A percentile compares a stretch with the other conserved stretches of the same genome.
These are phyloP conservation scores for Capsella rubella DNA, from an alignment of 441 rosid species.

Conservation along the genomic window DNA sequence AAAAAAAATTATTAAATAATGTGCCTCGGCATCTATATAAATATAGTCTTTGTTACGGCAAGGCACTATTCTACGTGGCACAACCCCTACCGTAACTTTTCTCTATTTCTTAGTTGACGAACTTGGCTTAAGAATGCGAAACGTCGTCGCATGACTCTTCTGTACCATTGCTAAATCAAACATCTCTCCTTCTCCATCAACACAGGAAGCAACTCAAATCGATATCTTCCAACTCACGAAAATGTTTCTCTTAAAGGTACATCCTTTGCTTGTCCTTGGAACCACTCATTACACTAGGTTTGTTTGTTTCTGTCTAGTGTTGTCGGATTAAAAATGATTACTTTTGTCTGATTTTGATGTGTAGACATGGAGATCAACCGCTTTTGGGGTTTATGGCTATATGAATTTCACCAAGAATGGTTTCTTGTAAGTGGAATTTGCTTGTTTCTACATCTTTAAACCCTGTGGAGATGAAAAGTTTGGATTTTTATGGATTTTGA, in stretches of 20 bases:
- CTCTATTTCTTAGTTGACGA: slow-evolving; percentile 6
- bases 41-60: slow-evolving; percentile 44
- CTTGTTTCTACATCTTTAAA: background rate
- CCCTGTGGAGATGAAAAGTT: slow-evolving; percentile 4
- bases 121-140: background rate
- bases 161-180: slow-evolving; percentile 13
- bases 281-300: background rate
- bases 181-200: slow-evolving; percentile 5
- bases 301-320: background rate
- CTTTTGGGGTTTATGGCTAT: slow-evolving; percentile 80
- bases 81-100: slow-evolving; percentile 21
- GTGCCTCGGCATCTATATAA: background rate
- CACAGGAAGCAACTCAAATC: slow-evolving; percentile 3
- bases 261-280: background rate
- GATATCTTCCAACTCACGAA: slow-evolving; percentile 1
- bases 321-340: background rate
- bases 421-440: slow-evolving; percentile 61
- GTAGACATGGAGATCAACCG: slow-evolving; percentile 80
- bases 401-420: slow-evolving; percentile 81
- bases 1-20: too few relatives aligned
- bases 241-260: slow-evolving; percentile 78
- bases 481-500: background rate
- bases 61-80: slow-evolving; percentile 33
- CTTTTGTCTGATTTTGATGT: slow-evolving; percentile 9
- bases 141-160: background rate